Base-by-base conservation (phyloP, 2,329 filamentous ascomycete species). In the Aspergillus novofumigatus region DNA sequence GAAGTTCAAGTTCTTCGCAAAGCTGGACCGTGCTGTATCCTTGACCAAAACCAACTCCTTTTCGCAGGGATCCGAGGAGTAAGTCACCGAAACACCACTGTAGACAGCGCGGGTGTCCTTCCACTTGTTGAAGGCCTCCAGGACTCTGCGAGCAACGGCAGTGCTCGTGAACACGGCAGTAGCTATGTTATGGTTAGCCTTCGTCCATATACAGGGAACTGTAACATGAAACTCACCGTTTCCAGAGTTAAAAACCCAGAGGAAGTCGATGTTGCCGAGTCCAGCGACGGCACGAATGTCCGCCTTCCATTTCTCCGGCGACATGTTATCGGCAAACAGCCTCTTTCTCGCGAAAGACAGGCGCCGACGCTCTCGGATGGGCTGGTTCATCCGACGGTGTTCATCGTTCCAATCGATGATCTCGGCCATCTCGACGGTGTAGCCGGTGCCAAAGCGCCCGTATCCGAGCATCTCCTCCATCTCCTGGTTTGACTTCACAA, bases 221-320 rank as follows among this genome's bases (percentile, higher is more conserved):
- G 14, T 26, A 28, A 38, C 20, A 32, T n/a, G 21, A 20, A 21
- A 65, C 73, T 65, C 65, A 77, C 75, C 75, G 53, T 77, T 77
- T 7, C 75, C 75, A 55, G 69, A 68, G 54, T 77, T 77, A 59
- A 76, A 77, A 5, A 75, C 66, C 72, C 73, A 77, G 17, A 75
- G 62, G 54, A 76, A 69, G 53, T 77, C 75, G 53, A 77, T 67
- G 51, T 74, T 74, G 26, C 68, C 67, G 5, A 62, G 52, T 8
- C 74, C 74, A 9, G 63, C 69, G 29, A 76, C 62, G 29, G 68
- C 57, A 20, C 67, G 66, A 25, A 77, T 65, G 54, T 75, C 73
- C 23, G 67, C 67, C 53, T 65, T 67, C 66, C 76, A 75, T 47
- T 67, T 70, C 11, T 66, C 65, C 11, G 70, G 64, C 26, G 67